A percentile compares a stretch with the other conserved stretches of the same genome.
Conservation (phyloP, 1,284 basidiomycete genomes). For the Amylostereum chailletii region DNA sequence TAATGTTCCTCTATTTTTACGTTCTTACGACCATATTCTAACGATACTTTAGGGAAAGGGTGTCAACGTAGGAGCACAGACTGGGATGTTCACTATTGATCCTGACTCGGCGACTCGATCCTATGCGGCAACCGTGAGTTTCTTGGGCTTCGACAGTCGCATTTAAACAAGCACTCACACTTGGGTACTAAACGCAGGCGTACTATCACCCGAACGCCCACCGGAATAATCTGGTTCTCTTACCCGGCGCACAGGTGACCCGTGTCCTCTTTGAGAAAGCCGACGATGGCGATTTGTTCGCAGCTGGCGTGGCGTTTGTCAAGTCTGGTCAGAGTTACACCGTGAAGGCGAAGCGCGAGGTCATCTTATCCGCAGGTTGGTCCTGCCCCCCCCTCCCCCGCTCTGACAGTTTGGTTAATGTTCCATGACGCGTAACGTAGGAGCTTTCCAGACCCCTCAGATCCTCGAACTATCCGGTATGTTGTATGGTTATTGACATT, state of each 20-base stretch:
- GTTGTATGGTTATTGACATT: background rate
- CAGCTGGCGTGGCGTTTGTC: slow-evolving; percentile 21
- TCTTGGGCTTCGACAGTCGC: background rate
- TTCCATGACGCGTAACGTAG: background rate
- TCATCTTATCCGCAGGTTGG: slow-evolving; percentile 21
- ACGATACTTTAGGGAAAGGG: background rate
- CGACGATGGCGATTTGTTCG: slow-evolving; percentile 1
- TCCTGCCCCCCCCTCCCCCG: background rate
- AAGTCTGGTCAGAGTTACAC: slow-evolving; percentile 11
- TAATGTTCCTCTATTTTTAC: background rate
- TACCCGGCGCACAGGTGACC: slow-evolving; percentile 5
- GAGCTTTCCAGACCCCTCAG: slow-evolving; percentile 1
- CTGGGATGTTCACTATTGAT: slow-evolving; percentile 1
- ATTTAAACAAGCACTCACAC: background rate
- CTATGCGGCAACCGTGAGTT: slow-evolving; percentile 5
- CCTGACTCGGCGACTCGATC: slow-evolving; percentile 2
- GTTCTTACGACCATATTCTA: background rate
- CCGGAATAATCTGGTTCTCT: slow-evolving; percentile 5
- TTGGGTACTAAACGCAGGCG: background rate
- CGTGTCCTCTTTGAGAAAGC: background rate
- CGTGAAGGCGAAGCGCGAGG: slow-evolving; percentile 20
- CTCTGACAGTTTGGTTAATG: background rate
- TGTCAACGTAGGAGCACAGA: background rate
- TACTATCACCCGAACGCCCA: slow-evolving; percentile 7
- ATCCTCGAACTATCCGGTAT: slow-evolving; percentile 4